Evolutionary conservation across 495 filamentous ascomycete genomes (phyloP).

Genomic region (Neurospora sp.): DNA sequence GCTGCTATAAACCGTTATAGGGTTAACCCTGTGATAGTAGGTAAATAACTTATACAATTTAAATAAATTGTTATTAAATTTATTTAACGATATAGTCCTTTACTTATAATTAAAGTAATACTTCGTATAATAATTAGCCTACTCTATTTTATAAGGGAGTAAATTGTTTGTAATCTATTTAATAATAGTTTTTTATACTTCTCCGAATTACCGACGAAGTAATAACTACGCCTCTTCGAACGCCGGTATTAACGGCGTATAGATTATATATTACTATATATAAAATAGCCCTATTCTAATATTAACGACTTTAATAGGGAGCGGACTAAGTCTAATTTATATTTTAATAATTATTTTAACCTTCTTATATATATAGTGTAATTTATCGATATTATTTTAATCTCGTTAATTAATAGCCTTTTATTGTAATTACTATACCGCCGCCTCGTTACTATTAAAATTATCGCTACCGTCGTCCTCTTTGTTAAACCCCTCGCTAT

Average conservation of each 20-base stretch:
- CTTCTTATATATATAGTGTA: background rate
- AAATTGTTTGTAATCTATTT: no score
- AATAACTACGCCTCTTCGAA: background rate
- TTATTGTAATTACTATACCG: background rate
- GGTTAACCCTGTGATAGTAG: no score
- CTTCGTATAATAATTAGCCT: no score
- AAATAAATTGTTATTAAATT: no score
- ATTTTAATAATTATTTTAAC: background rate
- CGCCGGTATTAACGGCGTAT: background rate
- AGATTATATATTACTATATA: background rate
- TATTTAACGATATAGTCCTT: no score
- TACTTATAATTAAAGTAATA: no score
- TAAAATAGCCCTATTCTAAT: background rate
- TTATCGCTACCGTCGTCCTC: background rate
- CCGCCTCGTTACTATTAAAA: background rate
- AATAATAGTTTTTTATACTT: no score
- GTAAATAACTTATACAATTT: no score
- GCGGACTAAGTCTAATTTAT: background rate
- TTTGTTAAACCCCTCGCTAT: background rate
- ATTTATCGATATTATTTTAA: background rate
- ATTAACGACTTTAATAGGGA: background rate
- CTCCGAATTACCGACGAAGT: background rate
- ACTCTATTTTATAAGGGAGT: no score
- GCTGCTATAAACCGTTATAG: no score
- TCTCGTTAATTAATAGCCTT: background rate